Conservation (phyloP, 2,329 filamentous ascomycete species). For the Alternaria burnsii region DNA sequence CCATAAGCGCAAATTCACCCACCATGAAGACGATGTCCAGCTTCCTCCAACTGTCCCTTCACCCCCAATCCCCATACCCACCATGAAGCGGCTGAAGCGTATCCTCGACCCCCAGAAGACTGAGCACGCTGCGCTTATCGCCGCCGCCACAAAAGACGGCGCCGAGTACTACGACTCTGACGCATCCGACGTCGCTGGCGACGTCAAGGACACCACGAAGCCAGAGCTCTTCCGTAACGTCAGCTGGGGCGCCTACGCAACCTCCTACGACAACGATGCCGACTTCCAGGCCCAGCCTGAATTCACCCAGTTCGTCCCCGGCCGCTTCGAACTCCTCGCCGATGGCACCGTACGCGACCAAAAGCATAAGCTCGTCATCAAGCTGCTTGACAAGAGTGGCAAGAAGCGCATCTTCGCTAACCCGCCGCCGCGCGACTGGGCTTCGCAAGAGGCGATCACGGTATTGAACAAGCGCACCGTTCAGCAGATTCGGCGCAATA, state of each 20-base stretch:
- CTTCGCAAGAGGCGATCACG: conserved; percentile 34
- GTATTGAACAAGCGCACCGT: conserved; percentile 42
- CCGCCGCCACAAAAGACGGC: conserved; percentile 27
- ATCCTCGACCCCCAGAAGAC: conserved; percentile 30
- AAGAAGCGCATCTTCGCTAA: conserved; percentile 37
- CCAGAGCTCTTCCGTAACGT: conserved; percentile 40
- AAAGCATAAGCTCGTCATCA: conserved; percentile 39
- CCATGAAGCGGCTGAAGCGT: conserved; percentile 32
- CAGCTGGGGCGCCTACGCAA: conserved; percentile 30
- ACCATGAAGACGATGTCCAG: conserved; percentile 1
- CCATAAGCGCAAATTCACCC: conserved; percentile 6
- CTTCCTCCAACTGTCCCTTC: background rate
- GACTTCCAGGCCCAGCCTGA: conserved; percentile 27
- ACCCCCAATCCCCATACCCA: conserved; percentile 5
- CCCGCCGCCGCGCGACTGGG: conserved; percentile 40
- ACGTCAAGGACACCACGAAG: conserved; percentile 27
- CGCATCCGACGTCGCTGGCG: conserved; percentile 24
- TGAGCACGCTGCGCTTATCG: conserved; percentile 30
- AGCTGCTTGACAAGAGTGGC: conserved; percentile 32
- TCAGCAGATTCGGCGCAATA: conserved; percentile 45
- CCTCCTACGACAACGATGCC: conserved; percentile 16
- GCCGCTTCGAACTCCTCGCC: conserved; percentile 37
- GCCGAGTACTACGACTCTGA: conserved; percentile 41
- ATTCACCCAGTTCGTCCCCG: conserved; percentile 39
- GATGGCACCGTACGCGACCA: conserved; percentile 35